A percentile compares a stretch with the other conserved stretches of the same genome.
Conservation (phyloP, 2,329 filamentous ascomycete genomes). For the Achaetomium macrosporum region DNA sequence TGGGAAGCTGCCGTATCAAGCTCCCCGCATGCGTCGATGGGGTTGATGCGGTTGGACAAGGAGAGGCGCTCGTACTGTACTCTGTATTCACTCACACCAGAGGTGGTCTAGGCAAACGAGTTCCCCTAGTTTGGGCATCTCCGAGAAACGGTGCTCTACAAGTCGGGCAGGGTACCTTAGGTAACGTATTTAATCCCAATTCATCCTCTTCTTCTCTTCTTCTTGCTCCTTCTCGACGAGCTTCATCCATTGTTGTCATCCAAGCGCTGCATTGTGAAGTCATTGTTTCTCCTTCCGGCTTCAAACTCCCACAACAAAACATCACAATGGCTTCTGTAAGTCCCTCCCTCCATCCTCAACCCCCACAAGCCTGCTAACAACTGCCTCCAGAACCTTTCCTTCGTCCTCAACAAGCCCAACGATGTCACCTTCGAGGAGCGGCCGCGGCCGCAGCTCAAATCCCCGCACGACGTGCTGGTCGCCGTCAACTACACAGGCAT, state of each 20-base stretch:
- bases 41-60: slow-evolving; percentile 8
- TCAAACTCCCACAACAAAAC: background rate
- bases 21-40: slow-evolving; percentile 14
- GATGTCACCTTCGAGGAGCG: slow-evolving; percentile 70
- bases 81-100: background rate
- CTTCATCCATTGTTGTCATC: background rate
- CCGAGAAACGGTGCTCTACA: slow-evolving; percentile 22
- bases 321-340: slow-evolving; percentile 26
- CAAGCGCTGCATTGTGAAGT: background rate
- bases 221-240: slow-evolving; percentile 10
- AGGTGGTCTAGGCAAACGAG: background rate
- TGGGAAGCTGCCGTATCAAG: background rate
- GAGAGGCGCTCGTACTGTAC: background rate
- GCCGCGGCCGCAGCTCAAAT: slow-evolving; percentile 61
- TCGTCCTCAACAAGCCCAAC: slow-evolving; percentile 71
- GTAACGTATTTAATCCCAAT: slow-evolving; percentile 17
- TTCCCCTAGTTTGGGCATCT: slow-evolving; percentile 6
- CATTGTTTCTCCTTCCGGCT: slow-evolving; percentile 3
- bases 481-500: slow-evolving; percentile 82
- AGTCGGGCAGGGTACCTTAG: background rate
- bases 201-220: background rate
- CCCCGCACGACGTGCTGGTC: slow-evolving; percentile 70
- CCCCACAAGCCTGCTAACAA: background rate
- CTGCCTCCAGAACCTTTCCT: slow-evolving; percentile 68
- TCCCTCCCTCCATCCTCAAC: background rate